phyloP scores from a whole-genome alignment of 2,329 filamentous ascomycete species.

The Pseudogymnoascus sp. region DNA sequence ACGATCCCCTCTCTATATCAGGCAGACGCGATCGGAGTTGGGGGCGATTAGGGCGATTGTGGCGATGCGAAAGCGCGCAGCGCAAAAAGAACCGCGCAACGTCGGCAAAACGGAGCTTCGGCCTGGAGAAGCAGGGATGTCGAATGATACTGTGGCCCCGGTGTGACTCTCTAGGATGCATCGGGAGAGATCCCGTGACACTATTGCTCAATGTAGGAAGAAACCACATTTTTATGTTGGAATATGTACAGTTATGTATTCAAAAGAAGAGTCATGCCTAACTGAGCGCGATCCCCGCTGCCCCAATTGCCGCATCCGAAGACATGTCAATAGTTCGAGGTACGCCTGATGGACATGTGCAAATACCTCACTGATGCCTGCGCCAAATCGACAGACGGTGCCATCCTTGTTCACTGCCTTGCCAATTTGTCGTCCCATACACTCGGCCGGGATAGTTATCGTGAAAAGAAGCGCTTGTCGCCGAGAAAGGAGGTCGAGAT shows the following conservation, averaged over 20 bases:
- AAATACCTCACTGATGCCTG: not conserved
- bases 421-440: not conserved
- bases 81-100: constrained; percentile 4
- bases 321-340: not conserved
- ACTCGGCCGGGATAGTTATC: not conserved
- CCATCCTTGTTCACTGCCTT: not conserved
- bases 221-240: not conserved
- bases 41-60: constrained; percentile 4
- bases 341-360: not conserved
- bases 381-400: not conserved
- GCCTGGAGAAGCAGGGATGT: not conserved
- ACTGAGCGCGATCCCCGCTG: not conserved
- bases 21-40: not conserved
- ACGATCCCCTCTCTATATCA: not conserved
- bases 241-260: constrained; percentile 1
- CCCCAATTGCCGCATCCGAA: not conserved
- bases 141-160: not conserved
- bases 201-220: not conserved
- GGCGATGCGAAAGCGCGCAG: not conserved
- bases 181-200: not conserved
- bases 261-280: not conserved
- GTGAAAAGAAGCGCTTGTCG: not conserved
- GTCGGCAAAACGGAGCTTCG: constrained; percentile 7
- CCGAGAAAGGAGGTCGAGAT: not conserved
- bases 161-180: not conserved